Evolutionary conservation across 352 stramenopile genomes (phyloP).

Genomic region (Phytophthora rubi): DNA sequence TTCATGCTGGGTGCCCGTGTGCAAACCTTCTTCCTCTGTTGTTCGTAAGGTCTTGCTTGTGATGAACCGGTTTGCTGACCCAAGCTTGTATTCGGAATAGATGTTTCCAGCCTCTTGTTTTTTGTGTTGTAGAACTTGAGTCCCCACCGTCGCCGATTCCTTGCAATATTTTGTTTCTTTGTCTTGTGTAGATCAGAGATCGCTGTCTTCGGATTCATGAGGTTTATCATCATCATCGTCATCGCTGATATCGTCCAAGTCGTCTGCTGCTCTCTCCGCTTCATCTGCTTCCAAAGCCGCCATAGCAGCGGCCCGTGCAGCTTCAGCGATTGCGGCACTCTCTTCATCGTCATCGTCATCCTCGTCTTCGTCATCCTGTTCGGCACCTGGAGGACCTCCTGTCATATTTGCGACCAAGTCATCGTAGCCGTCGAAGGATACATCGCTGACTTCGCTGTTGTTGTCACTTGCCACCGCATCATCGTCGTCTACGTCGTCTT

Average conservation of each 20-base stretch:
- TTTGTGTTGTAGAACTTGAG: slow-evolving; percentile 5
- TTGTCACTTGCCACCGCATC: too few species aligned
- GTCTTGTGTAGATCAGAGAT: too few species aligned
- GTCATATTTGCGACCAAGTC: slow-evolving; percentile 47
- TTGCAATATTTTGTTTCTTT: too few species aligned
- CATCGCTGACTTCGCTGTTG: too few species aligned
- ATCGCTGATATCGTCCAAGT: too few species aligned
- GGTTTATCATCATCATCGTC: too few species aligned
- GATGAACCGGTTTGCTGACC: slow-evolving; percentile 21
- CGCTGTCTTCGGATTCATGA: too few species aligned
- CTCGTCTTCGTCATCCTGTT: slow-evolving; percentile 33
- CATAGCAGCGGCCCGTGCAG: slow-evolving; percentile 30
- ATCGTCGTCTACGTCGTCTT: too few species aligned
- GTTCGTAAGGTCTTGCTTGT: slow-evolving; percentile 18
- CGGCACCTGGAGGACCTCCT: slow-evolving; percentile 1
- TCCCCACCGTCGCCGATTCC: slow-evolving; percentile 26
- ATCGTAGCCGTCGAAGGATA: too few species aligned
- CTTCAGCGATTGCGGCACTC: slow-evolving; percentile 22
- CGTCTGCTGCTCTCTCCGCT: slow-evolving; percentile 20
- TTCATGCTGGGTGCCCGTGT: slow-evolving; percentile 17
- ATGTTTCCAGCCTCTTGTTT: slow-evolving; percentile 36
- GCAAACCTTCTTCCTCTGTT: slow-evolving; percentile 1
- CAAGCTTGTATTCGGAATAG: slow-evolving; percentile 40
- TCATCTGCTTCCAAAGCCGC: slow-evolving; percentile 45
- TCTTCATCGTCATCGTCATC: slow-evolving; percentile 35